phyloP scores from a whole-genome alignment of 331 rosid genomes.

The Arachis monticola region DNA sequence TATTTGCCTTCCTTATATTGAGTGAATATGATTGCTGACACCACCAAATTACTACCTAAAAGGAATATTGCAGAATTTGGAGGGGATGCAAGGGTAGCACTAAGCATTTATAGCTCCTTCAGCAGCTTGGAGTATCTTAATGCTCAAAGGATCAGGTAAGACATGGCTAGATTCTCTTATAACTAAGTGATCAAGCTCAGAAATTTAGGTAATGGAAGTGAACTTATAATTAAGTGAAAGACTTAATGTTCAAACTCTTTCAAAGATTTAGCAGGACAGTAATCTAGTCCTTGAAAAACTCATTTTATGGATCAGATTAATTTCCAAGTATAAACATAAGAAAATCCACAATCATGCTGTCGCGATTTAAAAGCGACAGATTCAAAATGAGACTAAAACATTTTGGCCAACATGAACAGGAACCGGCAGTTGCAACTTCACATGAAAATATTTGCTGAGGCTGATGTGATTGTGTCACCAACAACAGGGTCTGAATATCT shows the following conservation, averaged over 20 bases:
- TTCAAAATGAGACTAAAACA: background rate
- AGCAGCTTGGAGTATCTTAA: constrained; percentile 82
- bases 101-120: constrained; percentile 76
- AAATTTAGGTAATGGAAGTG: background rate
- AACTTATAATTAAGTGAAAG: background rate
- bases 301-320: background rate
- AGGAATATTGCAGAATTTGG: constrained; percentile 76
- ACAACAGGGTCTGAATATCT: constrained; percentile 73
- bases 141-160: constrained; percentile 85
- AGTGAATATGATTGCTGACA: constrained; percentile 44
- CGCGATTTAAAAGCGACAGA: too few relatives aligned
- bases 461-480: constrained; percentile 93
- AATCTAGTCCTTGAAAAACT: background rate
- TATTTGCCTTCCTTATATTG: constrained; percentile 31
- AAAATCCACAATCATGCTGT: too few relatives aligned
- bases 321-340: background rate
- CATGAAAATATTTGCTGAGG: constrained; percentile 65
- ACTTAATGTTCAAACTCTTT: background rate
- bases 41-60: constrained; percentile 33
- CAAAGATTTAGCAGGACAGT: background rate
- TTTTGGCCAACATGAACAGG: constrained; percentile 49
- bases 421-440: constrained; percentile 91
- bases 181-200: background rate
- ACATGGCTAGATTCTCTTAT: background rate
- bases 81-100: constrained; percentile 94